Evolutionary conservation across 805 yeast species (phyloP), one percentile per base, ranked within the genome.

Genomic region (Candida morakotiae): DNA sequence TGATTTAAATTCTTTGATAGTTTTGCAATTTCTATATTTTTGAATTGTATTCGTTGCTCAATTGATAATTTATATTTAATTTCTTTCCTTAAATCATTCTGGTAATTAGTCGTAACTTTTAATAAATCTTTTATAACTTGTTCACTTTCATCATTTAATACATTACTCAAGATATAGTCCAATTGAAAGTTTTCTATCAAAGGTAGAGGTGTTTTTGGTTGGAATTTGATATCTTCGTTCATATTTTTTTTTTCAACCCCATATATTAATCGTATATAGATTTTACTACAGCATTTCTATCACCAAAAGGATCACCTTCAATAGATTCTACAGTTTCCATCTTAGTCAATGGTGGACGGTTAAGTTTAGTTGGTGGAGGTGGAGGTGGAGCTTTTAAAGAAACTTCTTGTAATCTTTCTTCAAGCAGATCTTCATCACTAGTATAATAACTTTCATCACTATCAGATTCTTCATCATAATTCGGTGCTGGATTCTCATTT

Each of bases 261-360:
- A 24, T 24, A 24, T 24, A 7, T 29, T 42, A 55, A 19, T 43
- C 44, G 35, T 53, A 53, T 9, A 42, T 37, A 4, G 57, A 50
- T 15, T 34, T 22, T 5, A 15, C 28, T 11, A 54, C 47, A 18
- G 47, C 62, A 40, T 60, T 46, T 5, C 48, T 45, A 38, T 64
- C 69, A 4, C 70, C 71, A 51, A 66, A 66, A 1, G 71, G 71
- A 48, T 65, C 67, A 31, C 61, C 62, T 9, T 45, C 48, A 29
- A 35, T 27, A 7, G 36, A 39, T 22, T 48, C 53, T 3, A 66
- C 58, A 11, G 39, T 36, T 21, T 54, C 49, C 9, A 45, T 46
- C 33, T 56, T 48, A 10, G 38, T 30, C 14, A 60, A 38, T n/a
- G 14, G 13, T 11, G 35, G 38, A 3, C 28, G 9, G 4, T 16